Evolutionary conservation across 352 stramenopile genomes (phyloP).

Genomic region (Globisporangium acanthophoron): DNA sequence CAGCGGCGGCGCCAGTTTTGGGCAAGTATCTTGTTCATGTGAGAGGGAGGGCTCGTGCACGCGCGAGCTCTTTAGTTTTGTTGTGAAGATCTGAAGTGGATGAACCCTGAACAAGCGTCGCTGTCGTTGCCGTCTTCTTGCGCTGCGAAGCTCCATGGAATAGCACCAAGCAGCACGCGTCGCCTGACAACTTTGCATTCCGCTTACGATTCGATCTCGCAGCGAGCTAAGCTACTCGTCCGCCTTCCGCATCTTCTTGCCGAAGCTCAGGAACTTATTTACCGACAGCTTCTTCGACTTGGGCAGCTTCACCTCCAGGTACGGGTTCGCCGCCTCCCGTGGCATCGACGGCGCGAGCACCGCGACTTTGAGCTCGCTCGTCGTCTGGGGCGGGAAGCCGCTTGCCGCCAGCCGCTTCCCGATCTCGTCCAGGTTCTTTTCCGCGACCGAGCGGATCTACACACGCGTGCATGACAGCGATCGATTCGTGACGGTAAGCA

Average conservation of each 20-base stretch:
- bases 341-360: constrained; percentile 26
- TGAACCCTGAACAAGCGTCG: too few species aligned
- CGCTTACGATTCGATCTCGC: neutral
- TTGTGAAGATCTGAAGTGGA: neutral
- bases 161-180: neutral
- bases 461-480: neutral
- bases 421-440: constrained; percentile 76
- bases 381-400: constrained; percentile 31
- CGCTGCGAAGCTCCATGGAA: too few species aligned
- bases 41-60: neutral
- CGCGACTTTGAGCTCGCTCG: constrained; percentile 47
- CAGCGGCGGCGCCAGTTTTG: too few species aligned
- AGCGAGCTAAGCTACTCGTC: constrained; percentile 12
- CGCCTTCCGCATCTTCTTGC: constrained; percentile 45
- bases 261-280: constrained; percentile 75
- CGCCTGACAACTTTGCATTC: neutral
- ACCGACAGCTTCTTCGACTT: constrained; percentile 63
- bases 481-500: neutral
- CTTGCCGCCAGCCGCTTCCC: constrained; percentile 50
- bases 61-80: constrained; percentile 1
- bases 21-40: neutral
- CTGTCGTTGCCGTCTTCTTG: neutral
- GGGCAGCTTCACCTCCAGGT: constrained; percentile 32
- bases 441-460: constrained; percentile 57
- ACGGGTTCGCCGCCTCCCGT: constrained; percentile 14